Evolutionary conservation across 169 alveolate species (phyloP), one percentile per base, ranked within the genome.

Genomic region (Plasmodium cynomolgi): DNA sequence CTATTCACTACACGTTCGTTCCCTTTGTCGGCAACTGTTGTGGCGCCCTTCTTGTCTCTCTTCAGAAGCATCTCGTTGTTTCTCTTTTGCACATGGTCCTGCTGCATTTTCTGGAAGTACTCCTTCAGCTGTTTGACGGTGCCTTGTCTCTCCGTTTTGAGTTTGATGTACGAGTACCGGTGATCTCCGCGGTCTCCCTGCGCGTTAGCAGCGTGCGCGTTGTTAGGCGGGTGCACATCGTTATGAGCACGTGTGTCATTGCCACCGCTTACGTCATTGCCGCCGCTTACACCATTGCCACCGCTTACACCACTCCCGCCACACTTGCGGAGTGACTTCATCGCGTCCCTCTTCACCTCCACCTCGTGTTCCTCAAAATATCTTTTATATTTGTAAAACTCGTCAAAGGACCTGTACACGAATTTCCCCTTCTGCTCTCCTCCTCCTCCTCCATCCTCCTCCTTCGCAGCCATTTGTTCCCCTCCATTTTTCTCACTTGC

Each of bases 41-140:
- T 13, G 29, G 23, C 15, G 17, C 41, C 34, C 56, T 29, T 83
- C 15, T n/a, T 23, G 29, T 23, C 62, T 4, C 31, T 85, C 26
- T 50, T 85, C 50, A 11, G 34, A 85, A 47, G n/a, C 81, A 85
- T 13, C 44, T 33, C 58, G 39, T 91, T 41, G 8, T 91, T 91
- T 81, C 75, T 56, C 83, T 81, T 91, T 81, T 91, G 81, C 56
- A 34, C 11, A 23, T 91, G 68, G 20, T 50, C 88, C 8, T 91
- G 39, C 34, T 91, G 85, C 2, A 81, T 91, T 71, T 91, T 68
- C 83, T 91, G 95, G 50, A 91, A 91, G 83, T 81, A 91, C 13
- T 91, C 95, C 58, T 91, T 91, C 20, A 91, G 56, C 37, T 91
- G 91, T 56, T 91, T 91, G 33, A 91, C 95, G 8, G 95, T 91